Base-by-base conservation (phyloP, 345 rosid genomes). In the Pistacia integerrima region DNA sequence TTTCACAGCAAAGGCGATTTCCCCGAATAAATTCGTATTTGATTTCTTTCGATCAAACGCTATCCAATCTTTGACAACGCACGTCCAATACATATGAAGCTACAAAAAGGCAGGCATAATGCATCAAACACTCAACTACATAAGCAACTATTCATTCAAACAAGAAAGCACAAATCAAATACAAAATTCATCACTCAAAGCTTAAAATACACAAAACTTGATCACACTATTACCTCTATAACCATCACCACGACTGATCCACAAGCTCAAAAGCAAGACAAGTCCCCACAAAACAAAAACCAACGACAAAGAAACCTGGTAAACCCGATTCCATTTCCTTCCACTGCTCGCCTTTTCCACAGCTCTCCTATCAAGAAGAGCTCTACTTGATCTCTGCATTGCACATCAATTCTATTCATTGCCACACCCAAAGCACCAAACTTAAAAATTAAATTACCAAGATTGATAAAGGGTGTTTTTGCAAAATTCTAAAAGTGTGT, bases 361-460 rank as follows among this genome's bases (percentile, higher is more conserved):
- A 82, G 91, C 92, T 84, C 94, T 89, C 83, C 90, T 86, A 57
- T 72, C 78, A 63, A 84, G 97, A 96, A 90, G 91, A 92, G 90
- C 91, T 87, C 73, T 85, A 77, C 93, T 90, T 62, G 91, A 88
- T 77, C 90, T 89, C 89, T 81, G 97, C 99, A 96, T 96, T 73
- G 85, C 88, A 90, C 94, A 93, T 89, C 85, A 84, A 88, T 75
- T 58, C 82, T 63, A 66, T 67, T 71, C 49, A 72, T 74, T 49
- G 58, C 68, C 16, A 17, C 68, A 67, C 72, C 20, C 35, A 54
- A 59, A 17, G 57, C 38, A 75, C 46, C 20, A 57, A 20, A 48
- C n/a, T 7, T 46, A 56, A 16, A 12, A 58, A 8, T 38, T 38
- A 58, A 14, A n/a, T 3, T 41, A 41, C 46, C 46, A 41, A 41